Conservation (phyloP, 2,329 filamentous ascomycete genomes). For the Cordyceps cicadae region DNA sequence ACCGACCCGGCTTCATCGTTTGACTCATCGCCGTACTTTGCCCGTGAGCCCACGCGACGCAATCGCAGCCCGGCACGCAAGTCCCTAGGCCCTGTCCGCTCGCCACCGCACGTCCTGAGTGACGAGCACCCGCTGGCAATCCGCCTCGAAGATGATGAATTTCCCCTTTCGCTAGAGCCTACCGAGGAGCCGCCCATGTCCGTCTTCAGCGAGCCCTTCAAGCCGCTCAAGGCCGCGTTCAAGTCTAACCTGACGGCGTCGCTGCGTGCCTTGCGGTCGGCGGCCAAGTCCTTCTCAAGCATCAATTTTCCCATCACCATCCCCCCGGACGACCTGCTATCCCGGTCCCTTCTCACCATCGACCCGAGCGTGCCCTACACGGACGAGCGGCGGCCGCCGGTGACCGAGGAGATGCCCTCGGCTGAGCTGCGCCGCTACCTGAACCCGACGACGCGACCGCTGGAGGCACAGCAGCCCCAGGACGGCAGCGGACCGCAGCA, state of each 20-base stretch:
- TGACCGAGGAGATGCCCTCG: conserved; percentile 55
- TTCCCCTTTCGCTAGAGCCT: conserved; percentile 39
- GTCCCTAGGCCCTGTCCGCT: conserved; percentile 46
- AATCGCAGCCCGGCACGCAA: conserved; percentile 34
- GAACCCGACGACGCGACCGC: conserved; percentile 48
- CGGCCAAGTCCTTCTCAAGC: conserved; percentile 54
- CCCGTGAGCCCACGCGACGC: conserved; percentile 16
- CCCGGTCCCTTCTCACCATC: conserved; percentile 58
- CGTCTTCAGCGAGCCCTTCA: conserved; percentile 30
- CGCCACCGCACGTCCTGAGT: conserved; percentile 40
- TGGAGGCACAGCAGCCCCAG: conserved; percentile 14
- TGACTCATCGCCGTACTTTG: conserved; percentile 39
- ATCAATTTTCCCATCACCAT: conserved; percentile 53
- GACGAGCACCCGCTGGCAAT: conserved; percentile 44
- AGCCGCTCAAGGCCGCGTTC: conserved; percentile 49
- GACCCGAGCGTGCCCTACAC: conserved; percentile 59
- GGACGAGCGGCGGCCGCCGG: conserved; percentile 57
- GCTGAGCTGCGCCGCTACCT: conserved; percentile 59
- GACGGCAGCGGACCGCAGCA: conserved; percentile 13
- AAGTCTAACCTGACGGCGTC: conserved; percentile 64
- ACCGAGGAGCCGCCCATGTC: conserved; percentile 18
- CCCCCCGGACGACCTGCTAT: conserved; percentile 58
- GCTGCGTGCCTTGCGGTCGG: conserved; percentile 53
- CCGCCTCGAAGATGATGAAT: conserved; percentile 31
- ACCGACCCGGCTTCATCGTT: conserved; percentile 42